Evolutionary conservation across 164 flowering plant species (phyloP), one percentile per base, ranked within the genome.

Genomic region (Magnolia officinalis): DNA sequence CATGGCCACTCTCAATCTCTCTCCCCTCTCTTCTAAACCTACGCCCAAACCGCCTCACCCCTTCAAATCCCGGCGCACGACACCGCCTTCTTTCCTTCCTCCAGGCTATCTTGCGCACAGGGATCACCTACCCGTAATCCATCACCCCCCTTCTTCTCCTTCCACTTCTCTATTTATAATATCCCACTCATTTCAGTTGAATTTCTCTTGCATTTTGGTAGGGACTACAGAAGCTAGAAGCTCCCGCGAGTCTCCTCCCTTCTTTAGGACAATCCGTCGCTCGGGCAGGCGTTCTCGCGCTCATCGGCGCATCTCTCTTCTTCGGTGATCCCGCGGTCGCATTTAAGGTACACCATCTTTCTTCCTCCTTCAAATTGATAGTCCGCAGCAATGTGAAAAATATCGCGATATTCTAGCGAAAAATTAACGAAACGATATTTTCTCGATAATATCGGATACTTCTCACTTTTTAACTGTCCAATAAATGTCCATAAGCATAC

Each of bases 261-360:
- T 65, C 76, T 21, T 65, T 89, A 1, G 82, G 87, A 2, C 88
- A 87, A 66, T 80, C 87, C 9, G 63, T 81, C 2, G 83, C 89
- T 18, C 84, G 77, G 75, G 86, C 88, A 7, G 74, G 90, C 81
- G 70, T 88, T 77, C 80, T 91, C 14, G 92, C 92, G 58, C 66
- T 90, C 61, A 76, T 95, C 8, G 88, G 97, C 18, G 86, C 91
- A 74, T 84, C 97, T n/a, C 86, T 95, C 19, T 82, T 88, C 82
- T 80, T 93, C 45, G 84, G 73, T 45, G 87, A 92, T 76, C 98
- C 98, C 4, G 95, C 97, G 0, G 84, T 91, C 10, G 97, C 98
- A 0, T 95, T 81, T 74, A 93, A 91, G 97, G 98, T 92, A 83
- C 19, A 16, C 61, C 4, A 11, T 65, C 50, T 37, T 7, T 37